phyloP scores from a whole-genome alignment of 768 basidiomycete species.

The Russula virescens region DNA sequence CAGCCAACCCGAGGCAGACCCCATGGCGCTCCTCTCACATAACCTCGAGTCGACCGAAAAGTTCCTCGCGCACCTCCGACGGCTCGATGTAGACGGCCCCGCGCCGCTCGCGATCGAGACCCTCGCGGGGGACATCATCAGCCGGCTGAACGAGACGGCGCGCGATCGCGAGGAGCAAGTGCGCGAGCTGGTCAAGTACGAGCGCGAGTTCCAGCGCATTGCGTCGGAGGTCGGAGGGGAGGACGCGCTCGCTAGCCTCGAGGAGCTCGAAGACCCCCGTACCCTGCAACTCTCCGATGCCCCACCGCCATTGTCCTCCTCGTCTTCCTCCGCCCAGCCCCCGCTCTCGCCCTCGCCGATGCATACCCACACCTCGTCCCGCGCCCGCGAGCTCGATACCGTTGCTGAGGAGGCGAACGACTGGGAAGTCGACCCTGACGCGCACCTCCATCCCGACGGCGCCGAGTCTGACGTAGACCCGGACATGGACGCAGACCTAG shows the following conservation, averaged over 20 bases:
- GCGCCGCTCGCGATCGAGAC: slow-evolving; percentile 46
- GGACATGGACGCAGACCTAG: slow-evolving; percentile 13
- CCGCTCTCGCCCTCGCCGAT: not conserved
- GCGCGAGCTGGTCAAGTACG: slow-evolving; percentile 69
- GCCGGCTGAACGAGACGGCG: slow-evolving; percentile 66
- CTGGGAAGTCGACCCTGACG: slow-evolving; percentile 54
- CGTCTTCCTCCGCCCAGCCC: slow-evolving; percentile 28
- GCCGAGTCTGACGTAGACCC: slow-evolving; percentile 23
- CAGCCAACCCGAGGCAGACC: slow-evolving; percentile 45
- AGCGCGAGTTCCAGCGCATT: slow-evolving; percentile 74
- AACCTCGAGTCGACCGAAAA: slow-evolving; percentile 73
- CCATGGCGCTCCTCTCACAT: slow-evolving; percentile 66
- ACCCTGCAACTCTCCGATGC: slow-evolving; percentile 43
- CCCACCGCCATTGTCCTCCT: slow-evolving; percentile 27
- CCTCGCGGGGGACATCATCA: slow-evolving; percentile 70
- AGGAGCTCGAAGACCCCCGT: slow-evolving; percentile 46
- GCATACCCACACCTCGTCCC: not conserved
- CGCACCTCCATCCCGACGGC: slow-evolving; percentile 32
- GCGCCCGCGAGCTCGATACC: slow-evolving; percentile 24
- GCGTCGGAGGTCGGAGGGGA: slow-evolving; percentile 71
- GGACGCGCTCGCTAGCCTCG: slow-evolving; percentile 64
- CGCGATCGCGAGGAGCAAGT: slow-evolving; percentile 78
- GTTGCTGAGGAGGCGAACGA: slow-evolving; percentile 40
- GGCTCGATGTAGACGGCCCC: slow-evolving; percentile 51
- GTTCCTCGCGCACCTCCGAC: slow-evolving; percentile 67